Evolutionary conservation across 139 green algal genomes (phyloP), one percentile per base, ranked within the genome.

Genomic region (Chlamydomonas applanata): DNA sequence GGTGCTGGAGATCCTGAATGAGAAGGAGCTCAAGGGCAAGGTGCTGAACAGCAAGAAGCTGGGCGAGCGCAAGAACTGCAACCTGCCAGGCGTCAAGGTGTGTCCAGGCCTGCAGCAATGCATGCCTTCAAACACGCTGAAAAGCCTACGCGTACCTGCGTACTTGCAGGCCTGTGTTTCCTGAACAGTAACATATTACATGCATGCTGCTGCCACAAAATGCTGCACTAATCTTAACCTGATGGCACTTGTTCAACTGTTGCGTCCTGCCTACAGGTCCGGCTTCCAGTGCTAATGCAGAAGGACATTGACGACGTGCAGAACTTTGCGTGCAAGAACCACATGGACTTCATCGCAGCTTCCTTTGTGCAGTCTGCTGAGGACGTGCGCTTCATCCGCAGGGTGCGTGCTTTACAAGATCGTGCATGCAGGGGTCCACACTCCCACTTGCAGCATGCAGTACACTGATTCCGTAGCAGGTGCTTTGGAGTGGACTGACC

Each of bases 31-130:
- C 24, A 53, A 64, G 32, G 82, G 76, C 57, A 78, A 44, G 3
- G 80, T 87, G 46, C 73, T 87, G 19, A 90, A 88, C 77, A 82
- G 46, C 59, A 82, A 84, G 34, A 46, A 17, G 13, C 49, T 74
- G 69, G 76, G 70, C 14, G 76, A 87, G 74, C 76, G 80, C 54
- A 90, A 89, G 74, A 90, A 88, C 83, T 83, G 84, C 82, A 91
- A 91, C 75, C 79, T 91, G 79, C 86, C 86, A 16, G 86, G 86
- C 19, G 90, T 91, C 75, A 88, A 95, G 76, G 78, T 83, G 72
- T 72, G 79, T 56, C n/a, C n/a, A n/a, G n/a, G n/a, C n/a, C n/a
- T n/a, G n/a, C n/a, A n/a, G n/a, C n/a, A n/a, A n/a, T n/a, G n/a
- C n/a, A n/a, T n/a, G n/a, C n/a, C n/a, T n/a, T n/a, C n/a, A n/a